Conservation (phyloP, 148 eudicot species). For the Chenopodium album region DNA sequence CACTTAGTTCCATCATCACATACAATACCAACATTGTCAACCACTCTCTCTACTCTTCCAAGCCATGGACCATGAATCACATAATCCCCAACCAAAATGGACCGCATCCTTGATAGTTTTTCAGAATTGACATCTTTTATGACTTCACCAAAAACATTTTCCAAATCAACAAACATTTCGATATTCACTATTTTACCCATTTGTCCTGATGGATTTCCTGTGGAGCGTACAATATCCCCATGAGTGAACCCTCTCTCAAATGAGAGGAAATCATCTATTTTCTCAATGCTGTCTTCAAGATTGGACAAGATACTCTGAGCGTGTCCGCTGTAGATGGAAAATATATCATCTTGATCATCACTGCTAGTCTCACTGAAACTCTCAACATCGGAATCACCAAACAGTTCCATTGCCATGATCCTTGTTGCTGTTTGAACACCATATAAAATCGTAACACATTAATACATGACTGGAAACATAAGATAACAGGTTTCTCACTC, state of each 20-base stretch:
- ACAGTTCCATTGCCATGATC: constrained; percentile 48
- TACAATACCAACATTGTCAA: constrained; percentile 54
- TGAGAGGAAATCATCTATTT: constrained; percentile 86
- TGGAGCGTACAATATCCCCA: constrained; percentile 72
- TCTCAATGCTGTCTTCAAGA: constrained; percentile 80
- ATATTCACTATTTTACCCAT: constrained; percentile 68
- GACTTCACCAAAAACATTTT: constrained; percentile 56
- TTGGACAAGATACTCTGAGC: constrained; percentile 73
- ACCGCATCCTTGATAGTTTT: constrained; percentile 50
- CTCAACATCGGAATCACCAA: constrained; percentile 62
- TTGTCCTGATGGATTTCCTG: constrained; percentile 62
- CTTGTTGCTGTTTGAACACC: constrained; percentile 17
- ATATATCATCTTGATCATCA: constrained; percentile 77
- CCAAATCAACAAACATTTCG: constrained; percentile 65
- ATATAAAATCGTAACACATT: constrained; percentile 4
- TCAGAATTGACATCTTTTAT: constrained; percentile 52
- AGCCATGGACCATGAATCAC: constrained; percentile 79
- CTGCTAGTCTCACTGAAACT: constrained; percentile 76
- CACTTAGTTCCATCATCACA: constrained; percentile 83
- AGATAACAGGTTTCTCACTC: background rate
- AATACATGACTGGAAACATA: background rate
- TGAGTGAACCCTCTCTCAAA: constrained; percentile 70
- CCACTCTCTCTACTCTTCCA: constrained; percentile 73
- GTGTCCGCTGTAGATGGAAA: constrained; percentile 67
- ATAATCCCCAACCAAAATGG: constrained; percentile 65